phyloP scores from a whole-genome alignment of 2,329 filamentous ascomycete species.

The Hortaea werneckii region DNA sequence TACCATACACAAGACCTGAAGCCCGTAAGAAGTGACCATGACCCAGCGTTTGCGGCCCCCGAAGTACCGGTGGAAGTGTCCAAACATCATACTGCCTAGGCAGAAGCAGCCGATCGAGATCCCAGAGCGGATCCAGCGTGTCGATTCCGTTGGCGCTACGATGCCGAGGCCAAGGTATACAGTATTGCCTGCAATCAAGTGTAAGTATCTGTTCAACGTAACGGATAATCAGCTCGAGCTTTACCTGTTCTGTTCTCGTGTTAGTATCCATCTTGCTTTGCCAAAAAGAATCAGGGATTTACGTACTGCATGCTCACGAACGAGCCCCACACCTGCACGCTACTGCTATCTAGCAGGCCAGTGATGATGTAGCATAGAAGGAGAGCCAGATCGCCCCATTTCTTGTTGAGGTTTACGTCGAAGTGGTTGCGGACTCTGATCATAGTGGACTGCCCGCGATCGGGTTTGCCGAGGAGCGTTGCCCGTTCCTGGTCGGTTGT shows the following conservation, averaged over 20 bases:
- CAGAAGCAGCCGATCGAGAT: conserved; percentile 62
- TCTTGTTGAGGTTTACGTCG: conserved; percentile 45
- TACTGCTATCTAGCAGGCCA: conserved; percentile 65
- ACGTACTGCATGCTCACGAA: conserved; percentile 80
- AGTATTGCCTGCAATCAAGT: conserved; percentile 48
- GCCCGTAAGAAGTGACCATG: conserved; percentile 37
- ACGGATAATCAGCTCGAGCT: too few species aligned
- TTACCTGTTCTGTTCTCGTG: too few species aligned
- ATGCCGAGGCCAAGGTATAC: conserved; percentile 69
- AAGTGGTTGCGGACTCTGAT: conserved; percentile 23
- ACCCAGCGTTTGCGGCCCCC: conserved; percentile 56
- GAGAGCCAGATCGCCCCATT: conserved; percentile 58
- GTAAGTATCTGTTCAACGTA: too few species aligned
- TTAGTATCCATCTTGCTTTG: too few species aligned
- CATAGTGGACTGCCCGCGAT: not conserved
- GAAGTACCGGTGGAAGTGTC: conserved; percentile 54
- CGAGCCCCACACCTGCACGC: conserved; percentile 66
- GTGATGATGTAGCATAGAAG: conserved; percentile 67
- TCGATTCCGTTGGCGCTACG: conserved; percentile 38
- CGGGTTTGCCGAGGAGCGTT: conserved; percentile 8
- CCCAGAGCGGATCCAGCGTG: conserved; percentile 62
- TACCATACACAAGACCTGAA: conserved; percentile 34
- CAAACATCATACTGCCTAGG: conserved; percentile 61
- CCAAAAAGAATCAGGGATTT: too few species aligned
- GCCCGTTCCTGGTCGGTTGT: conserved; percentile 10